Base-by-base conservation (phyloP, 1,284 basidiomycete species). In the Ustilago loliicola region DNA sequence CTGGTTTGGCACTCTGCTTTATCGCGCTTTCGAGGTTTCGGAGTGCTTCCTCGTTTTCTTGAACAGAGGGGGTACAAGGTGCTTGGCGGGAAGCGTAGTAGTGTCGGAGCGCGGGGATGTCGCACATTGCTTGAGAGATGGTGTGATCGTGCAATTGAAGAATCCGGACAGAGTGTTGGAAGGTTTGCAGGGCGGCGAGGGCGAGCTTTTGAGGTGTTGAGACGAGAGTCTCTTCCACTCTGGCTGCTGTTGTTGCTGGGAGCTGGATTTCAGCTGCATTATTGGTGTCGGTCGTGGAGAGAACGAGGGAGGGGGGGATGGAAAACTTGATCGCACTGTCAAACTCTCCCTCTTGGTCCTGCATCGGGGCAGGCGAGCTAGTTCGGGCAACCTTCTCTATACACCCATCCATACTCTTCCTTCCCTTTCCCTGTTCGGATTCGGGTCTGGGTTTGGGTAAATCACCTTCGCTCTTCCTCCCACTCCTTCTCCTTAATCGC, bases 171-270 rank as follows among this genome's bases (percentile, higher is more conserved):
- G 69, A 68, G 34, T 77, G 66, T 48, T 77, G 74, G 27, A 72
- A 77, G 21, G 74, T 69, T 29, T 68, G 65, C 21, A 77, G 53
- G 1, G 74, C 74, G 15, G 74, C 74, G 9, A 72, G 62, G 2
- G 74, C 74, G 23, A 77, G 57, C 27, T 72, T 72, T 40, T 77
- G 74, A 2, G 69, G 69, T 0, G 61, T 65, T 1, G 61, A 65
- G 30, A 77, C 74, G 19, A 77, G 56, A 5, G 74, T 53, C 6
- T 68, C 59, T 59, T 77, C 74, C 38, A 77, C 54, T 1, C 50
- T 40, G 2, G 30, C n/a, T 27, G 34, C 32, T 45, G 57, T 38
- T 3, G 9, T 42, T 27, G 19, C n/a, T 27, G 57, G 2, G 1
- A 56, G 29, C 1, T 19, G 15, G 7, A 21, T 29, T 5, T 45